Conservation (phyloP, 1,139 yeast genomes). For the Zhuliangozyma blackwelliae region DNA sequence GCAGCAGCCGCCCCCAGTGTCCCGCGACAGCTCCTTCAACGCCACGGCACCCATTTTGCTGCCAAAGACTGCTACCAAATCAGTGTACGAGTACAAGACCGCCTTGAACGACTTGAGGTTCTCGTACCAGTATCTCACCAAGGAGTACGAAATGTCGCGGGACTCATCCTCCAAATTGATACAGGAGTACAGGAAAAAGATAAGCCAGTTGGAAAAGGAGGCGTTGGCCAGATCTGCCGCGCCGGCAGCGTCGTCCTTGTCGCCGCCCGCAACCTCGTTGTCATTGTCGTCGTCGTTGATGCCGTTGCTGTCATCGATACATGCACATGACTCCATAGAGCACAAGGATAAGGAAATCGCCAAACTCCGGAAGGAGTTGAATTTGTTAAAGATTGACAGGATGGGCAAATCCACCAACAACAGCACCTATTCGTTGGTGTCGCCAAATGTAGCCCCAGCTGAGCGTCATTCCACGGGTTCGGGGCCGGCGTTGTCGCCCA, state of each 20-base stretch:
- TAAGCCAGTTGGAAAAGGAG: conserved; percentile 42
- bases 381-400: conserved; percentile 45
- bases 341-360: conserved; percentile 44
- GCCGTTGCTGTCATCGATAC: background rate
- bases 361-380: conserved; percentile 45
- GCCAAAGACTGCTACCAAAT: too few relatives aligned
- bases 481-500: conserved; percentile 19
- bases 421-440: conserved; percentile 3
- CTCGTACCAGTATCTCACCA: conserved; percentile 58
- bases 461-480: conserved; percentile 1
- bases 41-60: conserved; percentile 22
- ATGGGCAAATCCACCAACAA: conserved; percentile 24
- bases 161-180: conserved; percentile 45
- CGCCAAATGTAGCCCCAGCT: conserved; percentile 4
- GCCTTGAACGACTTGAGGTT: conserved; percentile 60
- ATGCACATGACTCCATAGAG: conserved; percentile 15
- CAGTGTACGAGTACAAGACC: conserved; percentile 38
- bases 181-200: conserved; percentile 46
- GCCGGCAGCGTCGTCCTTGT: conserved; percentile 2
- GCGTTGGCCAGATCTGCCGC: conserved; percentile 10
- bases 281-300: background rate
- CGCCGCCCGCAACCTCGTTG: conserved; percentile 1
- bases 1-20: background rate
- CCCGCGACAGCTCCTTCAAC: conserved; percentile 13
- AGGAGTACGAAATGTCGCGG: conserved; percentile 57